Base-by-base conservation (phyloP, 495 filamentous ascomycete species). In the Tuber borchii region DNA sequence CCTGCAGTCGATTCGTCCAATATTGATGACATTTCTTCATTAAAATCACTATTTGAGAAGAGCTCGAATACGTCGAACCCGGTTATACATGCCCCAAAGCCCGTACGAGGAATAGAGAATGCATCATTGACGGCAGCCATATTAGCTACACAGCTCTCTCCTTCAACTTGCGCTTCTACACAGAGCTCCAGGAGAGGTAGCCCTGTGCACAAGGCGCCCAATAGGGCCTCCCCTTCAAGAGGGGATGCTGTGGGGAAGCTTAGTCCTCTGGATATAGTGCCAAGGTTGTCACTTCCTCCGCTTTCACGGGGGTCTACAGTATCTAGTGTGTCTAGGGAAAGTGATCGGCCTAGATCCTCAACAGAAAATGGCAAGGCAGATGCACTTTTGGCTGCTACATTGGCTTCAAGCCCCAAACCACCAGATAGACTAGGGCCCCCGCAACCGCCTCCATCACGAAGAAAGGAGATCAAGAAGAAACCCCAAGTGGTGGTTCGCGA, bases 61-160 rank as follows among this genome's bases (percentile, higher is more conserved):
- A 68, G 81, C 71, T 61, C 69, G 71, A 68, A 43, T 17, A 37
- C 70, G 74, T 70, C 74, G 22, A n/a, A 74, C n/a, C 69, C 74
- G 56, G 51, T 48, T 43, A 74, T 83, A 71, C 77, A 80, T 69
- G 76, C 75, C 42, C 78, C 73, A 37, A 79, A 71, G 44, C 74
- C 78, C 68, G 71, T 71, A 19, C 76, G 45, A 34, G n/a, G 45
- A 4, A 77, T 73, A 44, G 72, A 81, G 42, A 79, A 65, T 14
- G 71, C 81, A 71, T 83, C 83, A 70, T 76, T 82, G 39, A 74
- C 75, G 16, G 81, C 81, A 46, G 81, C 76, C 34, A 51, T 76
- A 65, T 40, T 82, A 39, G 81, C 81, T 20, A 80, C 81, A 22
- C 78, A 80, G 31, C 78, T 81, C 45, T 75, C 77, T 5, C 65